Base-by-base conservation (phyloP, 2,329 filamentous ascomycete genomes). In the Botrytis byssoidea region DNA sequence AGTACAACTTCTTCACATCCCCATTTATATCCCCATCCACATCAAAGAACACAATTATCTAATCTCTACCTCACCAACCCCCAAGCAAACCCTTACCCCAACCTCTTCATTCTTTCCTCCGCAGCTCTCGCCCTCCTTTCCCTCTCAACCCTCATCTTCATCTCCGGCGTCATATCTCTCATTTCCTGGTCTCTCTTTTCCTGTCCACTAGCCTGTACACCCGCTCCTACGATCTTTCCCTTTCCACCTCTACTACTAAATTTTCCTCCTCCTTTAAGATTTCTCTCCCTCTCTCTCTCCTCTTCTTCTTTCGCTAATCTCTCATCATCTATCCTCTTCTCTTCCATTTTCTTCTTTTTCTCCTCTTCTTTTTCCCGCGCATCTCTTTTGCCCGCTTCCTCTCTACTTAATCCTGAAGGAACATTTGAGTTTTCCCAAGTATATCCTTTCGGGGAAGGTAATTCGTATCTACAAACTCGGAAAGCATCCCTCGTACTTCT, bases 41-140 rank as follows among this genome's bases (percentile, higher is more conserved):
- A 51, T 61, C 32, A 37, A 37, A 61, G 3, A 14, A 16, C 12
- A 55, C 10, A 29, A 12, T 25, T 18, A 40, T n/a, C 59, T 18
- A n/a, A 16, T 1, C 7, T 22, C 44, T 44, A 16, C 14, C 37
- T 44, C 9, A 10, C 3, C 29, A 51, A 46, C 18, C 12, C 20
- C 67, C n/a, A n/a, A n/a, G n/a, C n/a, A n/a, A n/a, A n/a, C n/a
- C n/a, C n/a, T n/a, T 44, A 44, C n/a, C 72, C 59, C 22, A 65
- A 48, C 40, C 71, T 74, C 83, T 88, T 90, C 74, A 98, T 87
- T 80, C 95, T 89, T 84, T 95, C 95, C 83, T 98, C 96, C 0
- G 95, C 95, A 14, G 96, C 96, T 79, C 95, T 89, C 6, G 96
- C 96, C 80, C 95, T 91, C 78, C 94, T 87, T 83, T 99, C 96